Percentiles rank a stretch among this genome's conserved stretches.
Conservation (phyloP, 495 filamentous ascomycete genomes). For the Annulohypoxylon moriforme region DNA sequence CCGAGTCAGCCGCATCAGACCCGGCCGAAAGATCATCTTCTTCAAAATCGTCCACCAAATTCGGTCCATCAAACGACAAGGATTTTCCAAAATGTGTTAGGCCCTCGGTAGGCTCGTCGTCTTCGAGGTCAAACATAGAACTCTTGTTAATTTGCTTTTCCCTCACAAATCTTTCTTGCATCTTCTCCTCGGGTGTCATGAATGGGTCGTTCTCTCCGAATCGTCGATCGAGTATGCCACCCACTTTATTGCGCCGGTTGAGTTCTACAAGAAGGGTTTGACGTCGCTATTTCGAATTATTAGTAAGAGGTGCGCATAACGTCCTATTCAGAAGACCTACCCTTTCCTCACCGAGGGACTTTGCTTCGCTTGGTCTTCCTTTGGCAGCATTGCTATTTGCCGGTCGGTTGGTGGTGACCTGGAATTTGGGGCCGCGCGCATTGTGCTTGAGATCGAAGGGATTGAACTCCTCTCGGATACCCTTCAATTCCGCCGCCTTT, state of each 20-base stretch:
- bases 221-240: slow-evolving; percentile 89
- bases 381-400: slow-evolving; percentile 62
- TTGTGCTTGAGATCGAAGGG: slow-evolving; percentile 91
- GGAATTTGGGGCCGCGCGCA: slow-evolving; percentile 76
- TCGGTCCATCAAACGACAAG: slow-evolving; percentile 69
- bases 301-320: background rate
- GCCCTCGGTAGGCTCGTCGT: slow-evolving; percentile 74
- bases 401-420: slow-evolving; percentile 71
- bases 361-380: slow-evolving; percentile 81
- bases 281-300: slow-evolving; percentile 64
- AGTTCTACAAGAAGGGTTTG: slow-evolving; percentile 87
- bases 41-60: slow-evolving; percentile 76
- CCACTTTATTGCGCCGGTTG: slow-evolving; percentile 85
- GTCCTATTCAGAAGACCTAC: slow-evolving; percentile 60
- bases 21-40: slow-evolving; percentile 68
- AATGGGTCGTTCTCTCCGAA: slow-evolving; percentile 96
- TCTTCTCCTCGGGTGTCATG: slow-evolving; percentile 94
- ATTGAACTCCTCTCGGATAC: slow-evolving; percentile 94
- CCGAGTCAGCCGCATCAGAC: slow-evolving; percentile 58
- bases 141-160: slow-evolving; percentile 81
- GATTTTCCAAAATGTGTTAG: slow-evolving; percentile 88
- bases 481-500: slow-evolving; percentile 76
- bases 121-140: slow-evolving; percentile 90
- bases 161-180: slow-evolving; percentile 86
- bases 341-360: slow-evolving; percentile 86